Conservation (phyloP, 768 basidiomycete species). For the Tricholoma hemisulphureum region DNA sequence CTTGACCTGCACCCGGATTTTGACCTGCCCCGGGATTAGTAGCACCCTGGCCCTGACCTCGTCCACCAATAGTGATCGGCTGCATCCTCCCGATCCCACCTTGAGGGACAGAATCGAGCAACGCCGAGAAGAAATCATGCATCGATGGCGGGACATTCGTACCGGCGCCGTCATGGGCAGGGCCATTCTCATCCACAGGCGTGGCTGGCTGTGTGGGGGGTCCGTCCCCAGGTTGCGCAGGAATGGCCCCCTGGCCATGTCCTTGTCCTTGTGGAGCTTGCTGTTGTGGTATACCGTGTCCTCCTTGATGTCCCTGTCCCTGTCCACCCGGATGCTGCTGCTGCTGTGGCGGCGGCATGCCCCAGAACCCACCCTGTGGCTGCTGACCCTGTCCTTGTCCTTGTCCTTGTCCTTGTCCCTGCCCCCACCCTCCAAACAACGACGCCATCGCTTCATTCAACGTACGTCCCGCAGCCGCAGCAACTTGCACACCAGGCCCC, state of each 20-base stretch:
- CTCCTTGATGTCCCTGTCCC: neutral
- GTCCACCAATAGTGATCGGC: neutral
- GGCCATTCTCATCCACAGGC: neutral
- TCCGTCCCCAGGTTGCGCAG: neutral
- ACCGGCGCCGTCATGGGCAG: neutral
- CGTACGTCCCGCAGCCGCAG: conserved; percentile 22
- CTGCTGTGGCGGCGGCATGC: neutral
- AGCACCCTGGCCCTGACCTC: neutral
- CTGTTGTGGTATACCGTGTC: neutral
- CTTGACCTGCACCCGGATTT: neutral
- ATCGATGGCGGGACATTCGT: neutral
- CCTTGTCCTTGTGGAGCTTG: conserved; percentile 1
- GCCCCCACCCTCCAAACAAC: conserved; percentile 16
- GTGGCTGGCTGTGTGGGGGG: conserved; percentile 1
- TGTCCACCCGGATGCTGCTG: neutral
- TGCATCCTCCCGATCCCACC: neutral
- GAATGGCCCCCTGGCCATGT: neutral
- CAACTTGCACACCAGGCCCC: conserved; percentile 15
- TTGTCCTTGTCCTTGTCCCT: neutral
- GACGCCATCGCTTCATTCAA: conserved; percentile 26
- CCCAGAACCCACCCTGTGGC: neutral
- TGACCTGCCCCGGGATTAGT: conserved; percentile 3
- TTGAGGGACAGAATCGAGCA: conserved; percentile 3
- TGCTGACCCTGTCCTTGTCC: conserved; percentile 7
- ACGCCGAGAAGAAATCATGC: conserved; percentile 5